These are phyloP conservation scores for Diddensiella transvaalensis DNA, from an alignment of 805 yeast genomes.

Conservation along the genomic window DNA sequence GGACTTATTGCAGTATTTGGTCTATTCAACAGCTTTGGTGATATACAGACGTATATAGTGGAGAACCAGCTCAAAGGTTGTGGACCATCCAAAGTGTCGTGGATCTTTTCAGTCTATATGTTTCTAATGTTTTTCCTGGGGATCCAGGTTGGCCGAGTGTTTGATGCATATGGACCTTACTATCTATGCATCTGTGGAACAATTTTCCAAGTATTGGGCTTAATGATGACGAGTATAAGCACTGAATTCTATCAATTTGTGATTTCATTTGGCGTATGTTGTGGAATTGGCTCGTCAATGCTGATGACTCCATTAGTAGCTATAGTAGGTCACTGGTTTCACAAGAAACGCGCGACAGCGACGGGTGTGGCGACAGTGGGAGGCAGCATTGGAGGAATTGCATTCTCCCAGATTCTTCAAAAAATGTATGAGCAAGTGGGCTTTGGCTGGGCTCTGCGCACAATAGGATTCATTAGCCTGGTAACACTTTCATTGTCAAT, in stretches of 20 bases:
- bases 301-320: constrained; percentile 60
- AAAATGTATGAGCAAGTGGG: constrained; percentile 49
- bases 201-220: constrained; percentile 42
- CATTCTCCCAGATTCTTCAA: constrained; percentile 53
- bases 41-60: constrained; percentile 56
- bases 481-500: constrained; percentile 38
- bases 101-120: constrained; percentile 61
- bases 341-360: constrained; percentile 54
- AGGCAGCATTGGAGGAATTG: constrained; percentile 55
- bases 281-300: constrained; percentile 59
- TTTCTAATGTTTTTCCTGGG: constrained; percentile 48
- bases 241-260: constrained; percentile 56
- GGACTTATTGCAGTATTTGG: constrained; percentile 58
- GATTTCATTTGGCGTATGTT: constrained; percentile 51
- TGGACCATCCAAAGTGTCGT: constrained; percentile 49
- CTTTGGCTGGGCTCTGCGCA: constrained; percentile 58
- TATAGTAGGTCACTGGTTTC: constrained; percentile 65
- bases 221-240: constrained; percentile 57
- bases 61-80: constrained; percentile 48
- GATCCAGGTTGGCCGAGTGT: constrained; percentile 53
- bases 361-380: constrained; percentile 50
- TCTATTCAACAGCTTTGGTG: constrained; percentile 55
- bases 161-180: constrained; percentile 57
- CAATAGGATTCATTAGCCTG: constrained; percentile 46
- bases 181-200: constrained; percentile 26